Evolutionary conservation across 2,329 filamentous ascomycete species (phyloP).

Genomic region (Neonectria hederae): DNA sequence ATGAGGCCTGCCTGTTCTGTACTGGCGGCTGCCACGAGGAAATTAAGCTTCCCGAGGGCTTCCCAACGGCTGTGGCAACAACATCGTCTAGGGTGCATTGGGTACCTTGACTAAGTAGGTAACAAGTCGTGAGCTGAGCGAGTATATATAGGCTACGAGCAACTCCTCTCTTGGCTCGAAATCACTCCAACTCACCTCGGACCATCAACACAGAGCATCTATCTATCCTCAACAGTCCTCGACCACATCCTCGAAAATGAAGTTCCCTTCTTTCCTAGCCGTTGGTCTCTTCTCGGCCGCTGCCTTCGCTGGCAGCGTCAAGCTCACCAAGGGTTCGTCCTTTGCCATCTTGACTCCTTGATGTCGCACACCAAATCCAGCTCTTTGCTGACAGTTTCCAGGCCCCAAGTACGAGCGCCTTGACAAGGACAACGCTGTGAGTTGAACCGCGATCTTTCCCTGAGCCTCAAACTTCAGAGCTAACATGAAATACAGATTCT

Average conservation of each 20-base stretch:
- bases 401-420: slow-evolving; percentile 39
- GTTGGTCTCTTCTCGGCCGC: slow-evolving; percentile 14
- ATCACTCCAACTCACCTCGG: slow-evolving; percentile 16
- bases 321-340: slow-evolving; percentile 15
- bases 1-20: slow-evolving; percentile 2
- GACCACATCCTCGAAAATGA: slow-evolving; percentile 17
- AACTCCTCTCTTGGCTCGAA: slow-evolving; percentile 5
- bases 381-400: slow-evolving; percentile 4
- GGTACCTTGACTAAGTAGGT: background rate
- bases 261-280: slow-evolving; percentile 21
- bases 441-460: background rate
- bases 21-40: slow-evolving; percentile 9
- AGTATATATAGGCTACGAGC: slow-evolving; percentile 17
- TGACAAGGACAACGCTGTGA: slow-evolving; percentile 41
- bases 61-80: background rate
- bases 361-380: background rate
- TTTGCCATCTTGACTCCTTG: background rate
- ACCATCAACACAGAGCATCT: slow-evolving; percentile 16
- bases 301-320: slow-evolving; percentile 9
- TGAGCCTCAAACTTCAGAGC: background rate
- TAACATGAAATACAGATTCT: slow-evolving; percentile 39
- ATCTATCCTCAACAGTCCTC: slow-evolving; percentile 2
- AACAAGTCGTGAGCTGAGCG: background rate
- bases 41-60: slow-evolving; percentile 10
- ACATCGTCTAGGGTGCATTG: too few species aligned